Evolutionary conservation across 129 eudicot species (phyloP).

Genomic region (Helianthus tuberosus): DNA sequence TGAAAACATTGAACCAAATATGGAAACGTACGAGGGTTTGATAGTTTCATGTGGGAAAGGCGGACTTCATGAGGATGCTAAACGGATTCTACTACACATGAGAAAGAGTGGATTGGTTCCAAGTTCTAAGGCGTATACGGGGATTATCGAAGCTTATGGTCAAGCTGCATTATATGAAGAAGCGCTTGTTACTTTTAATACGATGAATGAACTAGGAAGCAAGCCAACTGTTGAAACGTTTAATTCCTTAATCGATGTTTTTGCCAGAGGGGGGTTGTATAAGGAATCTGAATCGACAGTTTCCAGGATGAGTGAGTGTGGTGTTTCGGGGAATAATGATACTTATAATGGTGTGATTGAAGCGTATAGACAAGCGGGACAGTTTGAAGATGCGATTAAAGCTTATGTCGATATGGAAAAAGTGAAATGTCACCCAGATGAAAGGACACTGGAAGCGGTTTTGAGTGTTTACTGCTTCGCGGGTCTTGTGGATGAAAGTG

Average conservation of each 20-base stretch:
- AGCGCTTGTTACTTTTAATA: slow-evolving; percentile 83
- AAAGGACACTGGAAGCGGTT: slow-evolving; percentile 84
- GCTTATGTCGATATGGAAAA: slow-evolving; percentile 95
- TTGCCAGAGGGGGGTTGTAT: slow-evolving; percentile 85
- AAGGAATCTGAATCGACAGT: slow-evolving; percentile 73
- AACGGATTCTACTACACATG: slow-evolving; percentile 67
- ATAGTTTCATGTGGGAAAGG: slow-evolving; percentile 91
- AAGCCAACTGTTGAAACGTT: slow-evolving; percentile 66
- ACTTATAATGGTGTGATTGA: slow-evolving; percentile 80
- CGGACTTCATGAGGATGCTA: slow-evolving; percentile 84
- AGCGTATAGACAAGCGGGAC: slow-evolving; percentile 89
- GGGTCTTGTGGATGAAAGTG: slow-evolving; percentile 96
- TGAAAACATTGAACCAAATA: slow-evolving; percentile 85
- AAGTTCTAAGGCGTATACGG: slow-evolving; percentile 86
- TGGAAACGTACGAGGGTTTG: slow-evolving; percentile 93
- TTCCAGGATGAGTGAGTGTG: slow-evolving; percentile 61
- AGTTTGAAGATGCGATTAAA: slow-evolving; percentile 84
- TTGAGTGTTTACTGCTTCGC: slow-evolving; percentile 92
- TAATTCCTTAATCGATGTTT: slow-evolving; percentile 72
- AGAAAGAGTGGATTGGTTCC: slow-evolving; percentile 76
- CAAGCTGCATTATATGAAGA: slow-evolving; percentile 93
- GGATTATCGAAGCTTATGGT: slow-evolving; percentile 89
- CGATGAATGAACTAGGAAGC: slow-evolving; percentile 95
- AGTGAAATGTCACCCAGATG: slow-evolving; percentile 77
- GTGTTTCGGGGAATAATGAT: slow-evolving; percentile 54